Evolutionary conservation across 2,329 filamentous ascomycete species (phyloP).

Genomic region (Malbranchea zuffiana): DNA sequence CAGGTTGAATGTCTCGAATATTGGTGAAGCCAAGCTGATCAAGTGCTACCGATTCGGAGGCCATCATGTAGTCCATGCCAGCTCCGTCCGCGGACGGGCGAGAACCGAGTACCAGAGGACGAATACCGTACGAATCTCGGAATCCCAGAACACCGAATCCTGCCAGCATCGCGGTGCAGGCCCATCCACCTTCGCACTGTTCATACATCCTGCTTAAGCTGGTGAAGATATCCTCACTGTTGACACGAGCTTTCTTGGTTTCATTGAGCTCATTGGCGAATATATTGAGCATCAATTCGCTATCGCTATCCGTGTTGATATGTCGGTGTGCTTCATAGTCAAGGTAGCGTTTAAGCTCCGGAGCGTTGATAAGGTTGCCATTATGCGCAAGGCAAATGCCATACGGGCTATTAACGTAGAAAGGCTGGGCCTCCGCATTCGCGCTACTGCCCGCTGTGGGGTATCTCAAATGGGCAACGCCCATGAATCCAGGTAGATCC

Average conservation of each 20-base stretch:
- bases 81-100: constrained; percentile 55
- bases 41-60: constrained; percentile 77
- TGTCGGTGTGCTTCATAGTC: constrained; percentile 72
- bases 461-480: constrained; percentile 75
- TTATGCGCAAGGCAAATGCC: constrained; percentile 76
- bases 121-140: constrained; percentile 69
- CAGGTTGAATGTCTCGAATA: constrained; percentile 67
- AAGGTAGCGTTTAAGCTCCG: constrained; percentile 57
- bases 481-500: constrained; percentile 75
- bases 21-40: constrained; percentile 68
- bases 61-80: constrained; percentile 77
- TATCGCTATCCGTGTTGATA: constrained; percentile 84
- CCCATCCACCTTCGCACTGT: constrained; percentile 63
- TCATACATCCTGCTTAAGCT: constrained; percentile 62
- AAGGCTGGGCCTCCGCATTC: constrained; percentile 80
- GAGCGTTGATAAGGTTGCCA: constrained; percentile 75
- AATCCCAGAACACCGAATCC: constrained; percentile 73
- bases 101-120: constrained; percentile 68
- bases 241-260: constrained; percentile 70
- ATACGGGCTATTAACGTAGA: constrained; percentile 81
- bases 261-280: constrained; percentile 74
- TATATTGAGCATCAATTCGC: constrained; percentile 77
- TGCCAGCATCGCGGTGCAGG: constrained; percentile 71
- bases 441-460: constrained; percentile 76
- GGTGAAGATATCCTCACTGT: constrained; percentile 64